phyloP scores from a whole-genome alignment of 2,329 filamentous ascomycete species.

The Beauveria brongniartii region DNA sequence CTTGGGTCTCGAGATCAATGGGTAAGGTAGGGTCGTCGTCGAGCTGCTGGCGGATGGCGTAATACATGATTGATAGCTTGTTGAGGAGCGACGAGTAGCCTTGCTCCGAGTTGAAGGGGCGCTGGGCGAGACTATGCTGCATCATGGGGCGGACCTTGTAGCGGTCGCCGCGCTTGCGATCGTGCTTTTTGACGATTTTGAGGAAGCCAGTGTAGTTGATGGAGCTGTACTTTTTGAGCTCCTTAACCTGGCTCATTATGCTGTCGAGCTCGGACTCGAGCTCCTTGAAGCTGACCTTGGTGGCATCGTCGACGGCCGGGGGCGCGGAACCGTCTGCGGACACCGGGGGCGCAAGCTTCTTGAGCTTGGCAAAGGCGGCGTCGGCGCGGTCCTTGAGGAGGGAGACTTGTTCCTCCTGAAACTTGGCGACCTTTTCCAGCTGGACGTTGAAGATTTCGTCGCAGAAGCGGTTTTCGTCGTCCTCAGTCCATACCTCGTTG shows the following conservation, averaged over 20 bases:
- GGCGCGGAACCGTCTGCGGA: constrained; percentile 37
- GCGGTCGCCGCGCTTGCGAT: constrained; percentile 76
- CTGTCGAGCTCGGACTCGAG: constrained; percentile 73
- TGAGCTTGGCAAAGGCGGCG: constrained; percentile 59
- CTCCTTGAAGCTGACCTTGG: constrained; percentile 52
- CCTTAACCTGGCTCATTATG: constrained; percentile 84
- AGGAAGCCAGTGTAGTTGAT: constrained; percentile 97
- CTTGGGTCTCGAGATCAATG: constrained; percentile 42
- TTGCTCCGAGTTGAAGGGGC: constrained; percentile 87
- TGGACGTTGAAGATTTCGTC: constrained; percentile 92
- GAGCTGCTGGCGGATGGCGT: constrained; percentile 78
- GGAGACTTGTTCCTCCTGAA: constrained; percentile 72
- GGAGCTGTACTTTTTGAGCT: constrained; percentile 89
- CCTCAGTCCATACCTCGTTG: constrained; percentile 75
- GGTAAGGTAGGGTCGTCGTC: constrained; percentile 45
- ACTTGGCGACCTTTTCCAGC: constrained; percentile 86
- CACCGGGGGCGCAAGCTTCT: constrained; percentile 59
- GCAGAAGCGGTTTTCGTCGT: constrained; percentile 88
- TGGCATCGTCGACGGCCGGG: constrained; percentile 32
- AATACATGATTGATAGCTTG: constrained; percentile 91
- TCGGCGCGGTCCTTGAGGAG: constrained; percentile 47
- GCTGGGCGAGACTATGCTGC: constrained; percentile 77
- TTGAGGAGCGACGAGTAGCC: constrained; percentile 86
- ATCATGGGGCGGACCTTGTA: constrained; percentile 90
- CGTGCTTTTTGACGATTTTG: constrained; percentile 98